A percentile compares a stretch with the other conserved stretches of the same genome.
These are phyloP conservation scores for Pholiota conissans DNA, from an alignment of 768 basidiomycete species.

Conservation along the genomic window DNA sequence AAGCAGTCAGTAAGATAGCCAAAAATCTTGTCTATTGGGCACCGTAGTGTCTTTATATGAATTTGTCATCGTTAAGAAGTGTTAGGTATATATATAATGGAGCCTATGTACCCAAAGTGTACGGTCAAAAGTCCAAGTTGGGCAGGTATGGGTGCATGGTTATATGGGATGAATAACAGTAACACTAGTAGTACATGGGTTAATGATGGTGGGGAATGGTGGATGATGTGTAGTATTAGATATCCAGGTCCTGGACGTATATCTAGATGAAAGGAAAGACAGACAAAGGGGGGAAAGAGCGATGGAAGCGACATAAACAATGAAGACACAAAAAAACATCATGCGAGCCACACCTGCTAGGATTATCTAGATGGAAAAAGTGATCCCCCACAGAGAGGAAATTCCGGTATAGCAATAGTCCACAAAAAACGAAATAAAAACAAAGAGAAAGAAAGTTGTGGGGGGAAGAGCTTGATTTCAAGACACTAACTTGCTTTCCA, in stretches of 20 bases:
- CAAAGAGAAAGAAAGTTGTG: not conserved
- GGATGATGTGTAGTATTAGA: constrained; percentile 25
- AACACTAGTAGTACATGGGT: constrained; percentile 20
- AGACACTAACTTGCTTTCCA: constrained; percentile 47
- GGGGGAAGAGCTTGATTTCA: not conserved
- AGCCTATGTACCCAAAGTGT: constrained; percentile 3
- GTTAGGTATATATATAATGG: constrained; percentile 14
- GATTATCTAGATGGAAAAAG: constrained; percentile 3
- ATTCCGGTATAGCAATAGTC: constrained; percentile 1
- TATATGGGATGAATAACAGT: constrained; percentile 12
- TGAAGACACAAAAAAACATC: constrained; percentile 2
- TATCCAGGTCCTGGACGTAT: constrained; percentile 23
- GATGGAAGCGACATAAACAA: not conserved
- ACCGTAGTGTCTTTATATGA: not conserved
- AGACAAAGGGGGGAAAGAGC: constrained; percentile 3
- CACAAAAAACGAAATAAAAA: constrained; percentile 4
- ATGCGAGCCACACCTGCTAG: constrained; percentile 1
- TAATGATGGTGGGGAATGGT: constrained; percentile 20
- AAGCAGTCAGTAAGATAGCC: too few relatives aligned
- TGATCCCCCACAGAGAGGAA: not conserved
- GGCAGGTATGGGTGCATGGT: constrained; percentile 1
- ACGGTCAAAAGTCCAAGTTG: not conserved
- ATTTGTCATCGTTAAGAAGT: constrained; percentile 1
- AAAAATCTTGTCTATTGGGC: not conserved
- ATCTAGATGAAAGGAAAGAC: constrained; percentile 22